Conservation (phyloP, 306 rosid genomes). For the Castanopsis chinensis region DNA sequence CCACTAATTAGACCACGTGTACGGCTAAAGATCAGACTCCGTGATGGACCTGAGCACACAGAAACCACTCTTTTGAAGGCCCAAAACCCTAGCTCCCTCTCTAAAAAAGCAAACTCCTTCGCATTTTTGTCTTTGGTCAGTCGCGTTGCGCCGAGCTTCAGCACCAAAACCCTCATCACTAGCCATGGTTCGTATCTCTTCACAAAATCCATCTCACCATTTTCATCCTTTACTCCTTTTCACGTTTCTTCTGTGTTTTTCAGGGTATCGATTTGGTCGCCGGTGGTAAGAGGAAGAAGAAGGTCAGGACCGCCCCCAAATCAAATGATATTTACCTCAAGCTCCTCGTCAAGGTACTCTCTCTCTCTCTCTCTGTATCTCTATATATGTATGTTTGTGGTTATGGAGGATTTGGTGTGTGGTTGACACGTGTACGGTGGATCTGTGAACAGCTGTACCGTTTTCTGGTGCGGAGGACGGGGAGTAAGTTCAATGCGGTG, state of each 20-base stretch:
- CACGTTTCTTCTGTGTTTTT: background rate
- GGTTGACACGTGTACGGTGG: background rate
- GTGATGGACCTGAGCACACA: background rate
- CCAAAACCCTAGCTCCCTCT: constrained; percentile 38
- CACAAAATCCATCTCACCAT: background rate
- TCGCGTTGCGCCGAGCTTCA: constrained; percentile 8
- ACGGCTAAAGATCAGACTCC: background rate
- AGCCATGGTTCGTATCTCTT: constrained; percentile 35
- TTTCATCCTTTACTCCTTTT: background rate
- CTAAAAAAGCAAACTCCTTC: background rate
- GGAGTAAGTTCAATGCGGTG: constrained; percentile 51
- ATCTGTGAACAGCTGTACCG: constrained; percentile 52
- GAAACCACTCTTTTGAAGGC: background rate
- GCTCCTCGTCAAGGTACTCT: constrained; percentile 62
- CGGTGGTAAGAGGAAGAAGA: constrained; percentile 80
- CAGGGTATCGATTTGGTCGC: constrained; percentile 87
- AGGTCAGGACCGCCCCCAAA: constrained; percentile 66
- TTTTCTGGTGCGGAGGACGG: constrained; percentile 63
- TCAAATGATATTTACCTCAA: constrained; percentile 77
- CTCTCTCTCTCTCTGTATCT: background rate
- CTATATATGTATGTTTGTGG: background rate
- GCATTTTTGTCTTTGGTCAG: background rate
- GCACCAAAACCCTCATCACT: constrained; percentile 13
- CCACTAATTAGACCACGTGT: background rate
- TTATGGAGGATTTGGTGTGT: background rate